These are phyloP conservation scores for Candida albicans DNA, from an alignment of 1,139 yeast genomes.

Conservation along the genomic window DNA sequence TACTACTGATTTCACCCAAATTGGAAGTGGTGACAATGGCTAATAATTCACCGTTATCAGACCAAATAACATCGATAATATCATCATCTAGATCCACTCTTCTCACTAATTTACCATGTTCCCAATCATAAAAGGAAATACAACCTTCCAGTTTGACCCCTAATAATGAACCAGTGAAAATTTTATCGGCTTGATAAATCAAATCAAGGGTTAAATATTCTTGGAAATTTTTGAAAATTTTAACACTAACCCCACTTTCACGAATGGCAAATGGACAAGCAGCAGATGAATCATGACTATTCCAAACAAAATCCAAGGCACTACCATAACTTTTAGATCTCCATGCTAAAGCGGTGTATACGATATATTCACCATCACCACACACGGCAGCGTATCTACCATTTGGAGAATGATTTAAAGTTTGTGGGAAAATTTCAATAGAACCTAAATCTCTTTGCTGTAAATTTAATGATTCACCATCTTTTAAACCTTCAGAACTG, in stretches of 20 bases:
- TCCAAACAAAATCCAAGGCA: conserved; percentile 92
- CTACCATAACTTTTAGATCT: conserved; percentile 91
- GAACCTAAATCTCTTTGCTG: conserved; percentile 87
- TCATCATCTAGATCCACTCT: conserved; percentile 75
- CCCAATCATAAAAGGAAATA: conserved; percentile 93
- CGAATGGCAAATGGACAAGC: conserved; percentile 84
- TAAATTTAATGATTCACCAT: conserved; percentile 76
- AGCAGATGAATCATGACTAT: conserved; percentile 65
- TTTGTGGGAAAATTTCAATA: conserved; percentile 89
- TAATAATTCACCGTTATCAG: conserved; percentile 88
- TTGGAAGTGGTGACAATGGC: conserved; percentile 63
- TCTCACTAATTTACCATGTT: conserved; percentile 76
- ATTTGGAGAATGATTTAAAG: conserved; percentile 88
- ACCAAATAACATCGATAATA: conserved; percentile 83
- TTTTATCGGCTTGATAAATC: conserved; percentile 72
- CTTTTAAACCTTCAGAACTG: conserved; percentile 62
- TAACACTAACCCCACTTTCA: conserved; percentile 64
- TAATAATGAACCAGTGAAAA: conserved; percentile 83
- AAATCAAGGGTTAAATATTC: conserved; percentile 68
- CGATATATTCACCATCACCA: conserved; percentile 97
- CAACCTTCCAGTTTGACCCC: conserved; percentile 83
- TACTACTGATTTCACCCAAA: conserved; percentile 21
- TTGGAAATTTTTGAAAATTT: conserved; percentile 80
- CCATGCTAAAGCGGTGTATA: conserved; percentile 97
- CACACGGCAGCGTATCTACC: conserved; percentile 96